These are phyloP conservation scores for Pelagophyceae sp. DNA, from an alignment of 352 stramenopile species.

Conservation along the genomic window DNA sequence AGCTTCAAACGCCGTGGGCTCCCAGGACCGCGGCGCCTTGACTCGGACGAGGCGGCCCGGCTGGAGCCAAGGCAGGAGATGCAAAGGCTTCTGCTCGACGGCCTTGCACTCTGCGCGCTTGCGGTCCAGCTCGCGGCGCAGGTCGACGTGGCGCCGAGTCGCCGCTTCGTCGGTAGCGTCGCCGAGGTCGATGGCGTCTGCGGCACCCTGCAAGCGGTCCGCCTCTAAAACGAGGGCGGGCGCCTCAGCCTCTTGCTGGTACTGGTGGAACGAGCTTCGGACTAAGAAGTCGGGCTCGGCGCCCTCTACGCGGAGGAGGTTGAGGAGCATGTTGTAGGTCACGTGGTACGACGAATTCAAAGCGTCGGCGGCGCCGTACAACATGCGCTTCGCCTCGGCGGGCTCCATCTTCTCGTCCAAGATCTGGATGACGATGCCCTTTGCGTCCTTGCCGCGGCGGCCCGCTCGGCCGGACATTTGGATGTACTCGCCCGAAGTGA, in stretches of 20 bases:
- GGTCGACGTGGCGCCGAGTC: constrained; percentile 49
- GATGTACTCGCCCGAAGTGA: constrained; percentile 90
- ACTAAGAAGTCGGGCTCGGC: constrained; percentile 94
- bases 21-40: constrained; percentile 3
- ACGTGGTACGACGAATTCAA: constrained; percentile 89
- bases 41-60: constrained; percentile 75
- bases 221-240: constrained; percentile 32
- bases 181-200: constrained; percentile 51
- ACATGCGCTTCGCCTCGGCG: constrained; percentile 81
- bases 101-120: constrained; percentile 79
- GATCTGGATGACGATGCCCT: constrained; percentile 97
- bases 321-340: constrained; percentile 99
- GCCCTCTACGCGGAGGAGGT: constrained; percentile 96
- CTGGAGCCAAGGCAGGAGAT: constrained; percentile 85
- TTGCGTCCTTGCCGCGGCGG: constrained; percentile 90
- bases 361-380: constrained; percentile 77
- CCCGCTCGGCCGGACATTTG: constrained; percentile 92
- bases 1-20: constrained; percentile 50
- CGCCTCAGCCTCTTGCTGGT: constrained; percentile 60
- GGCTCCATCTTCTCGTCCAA: constrained; percentile 98
- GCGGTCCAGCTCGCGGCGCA: constrained; percentile 77
- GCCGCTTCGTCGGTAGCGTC: constrained; percentile 39
- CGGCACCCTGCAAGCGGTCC: constrained; percentile 50
- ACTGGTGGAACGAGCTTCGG: constrained; percentile 90
- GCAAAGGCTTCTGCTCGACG: constrained; percentile 77